phyloP scores from a whole-genome alignment of 1,284 basidiomycete species.

The Thecaphora thlaspeos region DNA sequence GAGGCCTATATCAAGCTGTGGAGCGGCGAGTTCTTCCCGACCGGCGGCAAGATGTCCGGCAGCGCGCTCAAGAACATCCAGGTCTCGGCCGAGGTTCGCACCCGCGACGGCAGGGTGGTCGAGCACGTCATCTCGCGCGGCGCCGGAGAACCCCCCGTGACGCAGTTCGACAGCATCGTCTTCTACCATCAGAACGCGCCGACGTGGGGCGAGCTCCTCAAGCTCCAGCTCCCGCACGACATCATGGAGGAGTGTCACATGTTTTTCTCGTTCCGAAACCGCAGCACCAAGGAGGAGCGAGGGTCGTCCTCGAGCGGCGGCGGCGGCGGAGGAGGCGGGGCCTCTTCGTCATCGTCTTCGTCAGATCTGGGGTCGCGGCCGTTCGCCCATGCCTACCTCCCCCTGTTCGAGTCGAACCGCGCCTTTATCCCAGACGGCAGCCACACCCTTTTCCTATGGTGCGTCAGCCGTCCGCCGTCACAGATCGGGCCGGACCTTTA shows the following conservation, averaged over 20 bases:
- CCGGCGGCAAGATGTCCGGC: slow-evolving; percentile 45
- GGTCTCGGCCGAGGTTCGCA: slow-evolving; percentile 83
- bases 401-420: slow-evolving; percentile 74
- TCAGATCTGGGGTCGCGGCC: slow-evolving; percentile 61
- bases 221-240: slow-evolving; percentile 72
- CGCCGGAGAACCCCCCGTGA: slow-evolving; percentile 75
- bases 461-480: slow-evolving; percentile 25
- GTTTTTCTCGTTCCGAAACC: slow-evolving; percentile 89
- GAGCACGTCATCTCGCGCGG: slow-evolving; percentile 79
- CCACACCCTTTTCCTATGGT: slow-evolving; percentile 67
- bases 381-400: slow-evolving; percentile 89
- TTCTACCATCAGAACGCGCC: slow-evolving; percentile 61
- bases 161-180: slow-evolving; percentile 84
- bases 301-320: slow-evolving; percentile 12
- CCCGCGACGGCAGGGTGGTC: slow-evolving; percentile 70
- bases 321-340: slow-evolving; percentile 5
- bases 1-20: slow-evolving; percentile 79
- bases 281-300: slow-evolving; percentile 62
- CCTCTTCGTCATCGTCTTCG: slow-evolving; percentile 10
- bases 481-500: slow-evolving; percentile 65
- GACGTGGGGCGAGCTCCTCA: slow-evolving; percentile 90
- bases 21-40: slow-evolving; percentile 51
- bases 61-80: slow-evolving; percentile 68
- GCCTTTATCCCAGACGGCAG: slow-evolving; percentile 88
- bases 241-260: slow-evolving; percentile 79